Evolutionary conservation across 257 asterid species (phyloP).

Genomic region (Cruciata laevipes): DNA sequence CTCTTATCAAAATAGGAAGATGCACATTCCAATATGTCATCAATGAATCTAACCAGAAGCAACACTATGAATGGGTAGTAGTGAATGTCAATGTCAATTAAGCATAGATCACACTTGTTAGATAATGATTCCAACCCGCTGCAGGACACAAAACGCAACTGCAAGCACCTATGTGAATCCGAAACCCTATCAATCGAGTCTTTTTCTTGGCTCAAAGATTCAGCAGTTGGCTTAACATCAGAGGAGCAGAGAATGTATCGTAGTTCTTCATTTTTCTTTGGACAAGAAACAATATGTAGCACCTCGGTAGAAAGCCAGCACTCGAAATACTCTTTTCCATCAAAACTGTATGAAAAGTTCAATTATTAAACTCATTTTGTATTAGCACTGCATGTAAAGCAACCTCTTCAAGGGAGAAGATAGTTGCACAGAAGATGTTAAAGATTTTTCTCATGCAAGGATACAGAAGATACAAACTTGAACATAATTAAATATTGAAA

Average conservation of each 20-base stretch:
- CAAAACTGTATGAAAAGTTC: slow-evolving; percentile 46
- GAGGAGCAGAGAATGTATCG: slow-evolving; percentile 42
- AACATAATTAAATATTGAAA: neutral
- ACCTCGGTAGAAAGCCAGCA: slow-evolving; percentile 55
- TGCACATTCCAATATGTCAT: slow-evolving; percentile 34
- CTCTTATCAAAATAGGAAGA: slow-evolving; percentile 29
- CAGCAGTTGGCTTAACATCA: slow-evolving; percentile 28
- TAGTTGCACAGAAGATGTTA: neutral
- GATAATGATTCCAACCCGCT: slow-evolving; percentile 25
- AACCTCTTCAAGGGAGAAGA: neutral
- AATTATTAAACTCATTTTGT: neutral
- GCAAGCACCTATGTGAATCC: slow-evolving; percentile 39
- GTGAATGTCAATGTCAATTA: slow-evolving; percentile 57
- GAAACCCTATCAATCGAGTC: slow-evolving; percentile 30
- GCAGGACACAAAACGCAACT: slow-evolving; percentile 52
- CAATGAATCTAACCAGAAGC: slow-evolving; percentile 42
- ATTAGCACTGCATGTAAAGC: neutral
- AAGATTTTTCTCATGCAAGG: neutral
- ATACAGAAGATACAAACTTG: neutral
- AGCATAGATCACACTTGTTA: slow-evolving; percentile 33
- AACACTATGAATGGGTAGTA: slow-evolving; percentile 69
- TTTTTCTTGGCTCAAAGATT: slow-evolving; percentile 28
- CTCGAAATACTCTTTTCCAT: slow-evolving; percentile 40
- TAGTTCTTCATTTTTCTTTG: slow-evolving; percentile 30
- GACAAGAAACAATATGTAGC: slow-evolving; percentile 40